phyloP scores from a whole-genome alignment of 1,284 basidiomycete genomes.

The Cerioporus squamosus region DNA sequence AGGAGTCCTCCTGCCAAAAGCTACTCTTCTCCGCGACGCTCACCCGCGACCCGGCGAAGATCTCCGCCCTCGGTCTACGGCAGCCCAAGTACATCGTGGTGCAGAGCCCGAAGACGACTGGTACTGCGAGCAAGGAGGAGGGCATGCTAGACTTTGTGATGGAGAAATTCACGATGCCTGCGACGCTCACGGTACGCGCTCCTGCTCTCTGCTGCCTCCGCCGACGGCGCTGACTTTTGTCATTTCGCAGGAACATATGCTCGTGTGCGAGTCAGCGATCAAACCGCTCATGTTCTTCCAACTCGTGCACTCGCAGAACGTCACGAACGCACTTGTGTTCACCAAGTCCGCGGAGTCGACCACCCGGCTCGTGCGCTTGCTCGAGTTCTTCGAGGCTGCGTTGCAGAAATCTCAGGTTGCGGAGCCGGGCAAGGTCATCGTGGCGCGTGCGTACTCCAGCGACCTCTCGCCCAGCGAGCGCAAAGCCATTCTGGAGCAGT shows the following conservation, averaged over 20 bases:
- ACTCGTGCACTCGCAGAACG: constrained; percentile 67
- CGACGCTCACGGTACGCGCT: constrained; percentile 65
- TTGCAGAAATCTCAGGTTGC: constrained; percentile 30
- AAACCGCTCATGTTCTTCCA: constrained; percentile 94
- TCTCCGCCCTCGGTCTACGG: constrained; percentile 80
- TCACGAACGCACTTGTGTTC: constrained; percentile 87
- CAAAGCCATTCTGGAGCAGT: constrained; percentile 78
- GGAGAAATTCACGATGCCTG: constrained; percentile 85
- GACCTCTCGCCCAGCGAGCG: constrained; percentile 82
- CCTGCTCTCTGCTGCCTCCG: not conserved
- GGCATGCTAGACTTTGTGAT: constrained; percentile 57
- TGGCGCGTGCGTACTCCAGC: constrained; percentile 82
- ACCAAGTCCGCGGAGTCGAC: constrained; percentile 96
- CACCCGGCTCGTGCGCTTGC: constrained; percentile 78
- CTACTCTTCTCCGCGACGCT: constrained; percentile 97
- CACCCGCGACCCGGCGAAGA: constrained; percentile 92
- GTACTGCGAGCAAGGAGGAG: constrained; percentile 37
- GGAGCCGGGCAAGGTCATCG: constrained; percentile 36
- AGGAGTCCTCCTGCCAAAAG: constrained; percentile 84
- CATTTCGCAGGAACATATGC: constrained; percentile 77
- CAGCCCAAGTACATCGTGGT: constrained; percentile 92
- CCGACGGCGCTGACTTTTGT: too few relatives aligned
- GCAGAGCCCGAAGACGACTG: constrained; percentile 42
- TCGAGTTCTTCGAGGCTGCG: constrained; percentile 81
- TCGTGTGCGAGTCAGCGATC: constrained; percentile 77